phyloP scores from a whole-genome alignment of 2,329 filamentous ascomycete genomes.

The Thielaviopsis populi region DNA sequence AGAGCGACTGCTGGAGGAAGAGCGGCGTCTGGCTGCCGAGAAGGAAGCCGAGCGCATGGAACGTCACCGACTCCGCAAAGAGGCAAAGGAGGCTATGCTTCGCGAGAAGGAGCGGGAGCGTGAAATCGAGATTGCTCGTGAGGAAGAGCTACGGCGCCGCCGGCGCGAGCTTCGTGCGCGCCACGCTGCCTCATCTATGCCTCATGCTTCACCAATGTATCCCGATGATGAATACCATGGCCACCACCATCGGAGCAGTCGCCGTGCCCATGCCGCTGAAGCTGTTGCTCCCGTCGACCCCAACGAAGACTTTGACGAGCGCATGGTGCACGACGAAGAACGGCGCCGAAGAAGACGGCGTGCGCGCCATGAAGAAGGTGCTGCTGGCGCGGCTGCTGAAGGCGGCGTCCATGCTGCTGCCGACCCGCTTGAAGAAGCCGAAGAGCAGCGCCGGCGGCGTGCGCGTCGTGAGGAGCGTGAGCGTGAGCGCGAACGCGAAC shows the following conservation, averaged over 20 bases:
- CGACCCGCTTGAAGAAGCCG: slow-evolving; percentile 23
- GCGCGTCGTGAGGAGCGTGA: slow-evolving; percentile 31
- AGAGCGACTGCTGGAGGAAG: slow-evolving; percentile 28
- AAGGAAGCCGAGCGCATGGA: slow-evolving; percentile 40
- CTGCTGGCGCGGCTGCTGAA: slow-evolving; percentile 30
- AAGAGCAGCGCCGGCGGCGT: slow-evolving; percentile 31
- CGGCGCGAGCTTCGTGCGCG: slow-evolving; percentile 37
- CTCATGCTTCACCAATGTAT: slow-evolving; percentile 21
- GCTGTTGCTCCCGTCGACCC: slow-evolving; percentile 19
- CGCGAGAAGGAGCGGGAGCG: slow-evolving; percentile 33
- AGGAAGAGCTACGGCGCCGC: slow-evolving; percentile 36
- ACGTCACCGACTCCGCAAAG: slow-evolving; percentile 34
- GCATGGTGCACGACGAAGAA: slow-evolving; percentile 1
- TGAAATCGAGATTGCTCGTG: slow-evolving; percentile 33
- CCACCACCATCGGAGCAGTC: slow-evolving; percentile 27
- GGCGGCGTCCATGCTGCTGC: slow-evolving; percentile 23
- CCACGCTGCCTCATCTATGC: background rate
- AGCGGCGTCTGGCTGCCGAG: slow-evolving; percentile 33
- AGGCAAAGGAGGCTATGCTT: slow-evolving; percentile 33
- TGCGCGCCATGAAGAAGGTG: slow-evolving; percentile 23
- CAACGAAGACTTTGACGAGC: background rate
- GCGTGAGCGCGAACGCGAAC: slow-evolving; percentile 20
- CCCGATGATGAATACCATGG: slow-evolving; percentile 31
- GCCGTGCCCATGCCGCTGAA: slow-evolving; percentile 13
- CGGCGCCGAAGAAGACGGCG: slow-evolving; percentile 18